Conservation (phyloP, 164 flowering plant species). For the Vitis labrusca region DNA sequence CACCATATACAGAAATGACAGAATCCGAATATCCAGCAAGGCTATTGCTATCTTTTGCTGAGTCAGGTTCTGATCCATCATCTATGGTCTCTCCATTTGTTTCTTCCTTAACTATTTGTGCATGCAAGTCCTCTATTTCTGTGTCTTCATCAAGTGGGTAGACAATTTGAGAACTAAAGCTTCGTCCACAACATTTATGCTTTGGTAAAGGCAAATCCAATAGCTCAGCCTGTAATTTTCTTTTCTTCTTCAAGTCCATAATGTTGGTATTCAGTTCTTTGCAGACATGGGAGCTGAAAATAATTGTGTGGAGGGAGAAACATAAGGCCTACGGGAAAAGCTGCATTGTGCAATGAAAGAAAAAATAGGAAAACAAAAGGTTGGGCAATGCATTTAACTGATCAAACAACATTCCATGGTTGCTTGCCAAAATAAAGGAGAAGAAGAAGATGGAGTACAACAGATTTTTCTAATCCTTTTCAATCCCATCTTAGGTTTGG, state of each 20-base stretch:
- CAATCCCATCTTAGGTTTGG: no score
- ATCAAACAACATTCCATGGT: not conserved
- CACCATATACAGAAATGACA: slow-evolving; percentile 25
- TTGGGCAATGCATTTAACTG: not conserved
- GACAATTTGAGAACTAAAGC: slow-evolving; percentile 13
- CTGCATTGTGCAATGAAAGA: not conserved
- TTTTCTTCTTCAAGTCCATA: slow-evolving; percentile 48
- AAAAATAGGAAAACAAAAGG: not conserved
- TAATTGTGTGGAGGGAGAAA: not conserved
- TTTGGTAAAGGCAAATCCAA: slow-evolving; percentile 54
- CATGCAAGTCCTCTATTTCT: slow-evolving; percentile 9
- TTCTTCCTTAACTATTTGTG: slow-evolving; percentile 7
- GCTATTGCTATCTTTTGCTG: slow-evolving; percentile 56
- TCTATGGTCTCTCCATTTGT: not conserved
- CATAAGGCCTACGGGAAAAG: not conserved
- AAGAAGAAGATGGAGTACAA: no score
- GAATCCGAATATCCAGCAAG: slow-evolving; percentile 35
- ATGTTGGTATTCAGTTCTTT: slow-evolving; percentile 4
- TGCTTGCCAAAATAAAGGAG: not conserved
- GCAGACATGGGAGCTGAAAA: slow-evolving; percentile 25
- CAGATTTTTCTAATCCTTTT: no score
- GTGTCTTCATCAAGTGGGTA: slow-evolving; percentile 3
- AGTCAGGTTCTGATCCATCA: slow-evolving; percentile 28
- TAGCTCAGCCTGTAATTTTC: slow-evolving; percentile 53
- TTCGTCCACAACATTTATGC: slow-evolving; percentile 35